Conservation (phyloP, 140 eudicot species). For the Bidens hawaiensis region DNA sequence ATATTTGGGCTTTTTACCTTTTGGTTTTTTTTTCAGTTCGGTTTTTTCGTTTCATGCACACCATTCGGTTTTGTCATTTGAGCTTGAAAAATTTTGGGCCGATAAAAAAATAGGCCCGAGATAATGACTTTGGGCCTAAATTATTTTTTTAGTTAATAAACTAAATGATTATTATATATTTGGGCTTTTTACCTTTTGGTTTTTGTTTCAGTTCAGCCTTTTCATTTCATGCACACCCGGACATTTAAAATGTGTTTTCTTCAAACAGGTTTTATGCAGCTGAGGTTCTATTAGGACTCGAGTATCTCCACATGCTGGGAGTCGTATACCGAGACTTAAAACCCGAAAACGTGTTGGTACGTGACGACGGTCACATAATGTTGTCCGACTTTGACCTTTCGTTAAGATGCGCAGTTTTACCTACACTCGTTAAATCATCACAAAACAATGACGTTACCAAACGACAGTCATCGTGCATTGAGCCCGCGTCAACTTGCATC, state of each 20-base stretch:
- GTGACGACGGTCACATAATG: constrained; percentile 96
- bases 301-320: constrained; percentile 98
- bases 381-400: constrained; percentile 92
- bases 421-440: constrained; percentile 66
- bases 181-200: too few relatives aligned
- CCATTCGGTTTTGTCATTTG: too few relatives aligned
- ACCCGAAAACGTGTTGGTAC: constrained; percentile 82
- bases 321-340: constrained; percentile 82
- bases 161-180: too few relatives aligned
- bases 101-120: too few relatives aligned
- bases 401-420: constrained; percentile 66
- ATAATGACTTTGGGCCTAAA: too few relatives aligned
- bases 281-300: constrained; percentile 77
- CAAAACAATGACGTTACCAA: constrained; percentile 35
- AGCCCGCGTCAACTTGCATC: constrained; percentile 61
- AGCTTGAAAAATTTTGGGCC: too few relatives aligned
- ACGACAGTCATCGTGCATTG: constrained; percentile 55
- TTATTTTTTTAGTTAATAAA: too few relatives aligned
- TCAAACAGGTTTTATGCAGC: constrained; percentile 86
- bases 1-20: too few relatives aligned
- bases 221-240: too few relatives aligned
- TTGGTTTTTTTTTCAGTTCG: too few relatives aligned
- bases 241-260: background rate
- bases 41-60: too few relatives aligned
- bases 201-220: too few relatives aligned